Evolutionary conservation across 768 basidiomycete species (phyloP).

Genomic region (Kwoniella sp.): DNA sequence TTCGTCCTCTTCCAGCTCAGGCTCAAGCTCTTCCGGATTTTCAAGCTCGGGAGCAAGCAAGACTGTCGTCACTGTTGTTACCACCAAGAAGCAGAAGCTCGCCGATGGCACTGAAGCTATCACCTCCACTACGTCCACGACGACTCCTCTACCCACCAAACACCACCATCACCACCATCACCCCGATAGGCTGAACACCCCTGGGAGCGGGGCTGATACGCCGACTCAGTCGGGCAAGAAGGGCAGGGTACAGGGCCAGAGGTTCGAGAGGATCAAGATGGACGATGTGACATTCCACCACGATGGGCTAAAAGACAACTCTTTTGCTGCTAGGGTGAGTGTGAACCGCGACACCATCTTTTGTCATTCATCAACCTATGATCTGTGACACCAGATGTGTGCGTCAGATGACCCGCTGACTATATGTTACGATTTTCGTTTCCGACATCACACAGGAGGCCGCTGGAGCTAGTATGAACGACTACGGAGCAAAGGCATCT

Average conservation of each 20-base stretch:
- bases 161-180: slow-evolving; percentile 34
- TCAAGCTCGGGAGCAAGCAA: slow-evolving; percentile 24
- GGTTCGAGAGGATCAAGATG: slow-evolving; percentile 78
- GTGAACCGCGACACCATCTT: not conserved
- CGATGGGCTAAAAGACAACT: slow-evolving; percentile 67
- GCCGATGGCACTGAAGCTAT: slow-evolving; percentile 35
- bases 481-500: slow-evolving; percentile 85
- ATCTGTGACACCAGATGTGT: not conserved
- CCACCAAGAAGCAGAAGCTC: slow-evolving; percentile 52
- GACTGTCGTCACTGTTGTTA: slow-evolving; percentile 21
- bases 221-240: slow-evolving; percentile 45
- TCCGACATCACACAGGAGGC: slow-evolving; percentile 18
- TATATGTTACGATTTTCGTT: not conserved
- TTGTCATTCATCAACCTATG: not conserved
- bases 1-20: slow-evolving; percentile 34
- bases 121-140: slow-evolving; percentile 44
- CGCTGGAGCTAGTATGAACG: slow-evolving; percentile 69
- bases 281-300: slow-evolving; percentile 63
- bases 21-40: slow-evolving; percentile 31
- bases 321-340: slow-evolving; percentile 76
- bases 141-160: slow-evolving; percentile 20
- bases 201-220: slow-evolving; percentile 23
- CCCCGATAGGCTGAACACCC: slow-evolving; percentile 7
- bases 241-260: slow-evolving; percentile 60
- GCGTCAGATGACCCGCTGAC: slow-evolving; percentile 4